These are phyloP conservation scores for Kodamaea jinghongensis DNA, from an alignment of 805 yeast genomes.

Conservation along the genomic window DNA sequence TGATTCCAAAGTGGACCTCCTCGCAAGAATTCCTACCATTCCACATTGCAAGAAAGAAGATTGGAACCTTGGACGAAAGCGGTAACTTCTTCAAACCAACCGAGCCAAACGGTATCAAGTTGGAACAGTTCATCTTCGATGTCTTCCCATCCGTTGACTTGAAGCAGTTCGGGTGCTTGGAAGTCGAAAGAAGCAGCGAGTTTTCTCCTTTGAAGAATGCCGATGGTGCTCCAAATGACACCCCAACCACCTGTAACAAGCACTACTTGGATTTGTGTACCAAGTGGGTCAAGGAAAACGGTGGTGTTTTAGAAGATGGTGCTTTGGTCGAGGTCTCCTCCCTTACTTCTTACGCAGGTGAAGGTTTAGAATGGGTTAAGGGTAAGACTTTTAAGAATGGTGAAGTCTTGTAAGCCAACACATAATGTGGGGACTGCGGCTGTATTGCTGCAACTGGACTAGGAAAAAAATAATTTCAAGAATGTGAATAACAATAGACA, in stretches of 20 bases:
- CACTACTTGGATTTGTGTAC: constrained; percentile 68
- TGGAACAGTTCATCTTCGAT: constrained; percentile 96
- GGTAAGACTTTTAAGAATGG: constrained; percentile 43
- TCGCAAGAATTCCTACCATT: constrained; percentile 74
- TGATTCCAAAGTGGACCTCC: constrained; percentile 68
- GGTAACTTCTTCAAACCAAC: constrained; percentile 58
- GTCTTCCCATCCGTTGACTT: constrained; percentile 80
- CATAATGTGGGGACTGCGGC: no score
- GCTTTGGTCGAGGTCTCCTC: constrained; percentile 75
- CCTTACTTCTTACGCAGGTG: constrained; percentile 70
- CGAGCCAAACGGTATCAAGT: constrained; percentile 84
- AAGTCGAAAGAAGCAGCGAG: constrained; percentile 81
- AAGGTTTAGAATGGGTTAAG: constrained; percentile 56
- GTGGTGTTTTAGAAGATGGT: constrained; percentile 55
- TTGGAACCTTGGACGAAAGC: constrained; percentile 53
- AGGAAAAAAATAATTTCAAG: background rate
- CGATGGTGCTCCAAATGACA: constrained; percentile 75
- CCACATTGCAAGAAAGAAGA: constrained; percentile 92
- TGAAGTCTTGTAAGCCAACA: constrained; percentile 15
- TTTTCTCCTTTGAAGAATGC: constrained; percentile 95
- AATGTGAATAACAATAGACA: background rate
- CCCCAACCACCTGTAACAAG: constrained; percentile 74
- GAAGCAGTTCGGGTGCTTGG: constrained; percentile 80
- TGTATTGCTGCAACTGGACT: background rate
- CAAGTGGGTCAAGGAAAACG: constrained; percentile 67